Conservation (phyloP, 2,329 filamentous ascomycete species). For the Coccinonectria pachysandricola region DNA sequence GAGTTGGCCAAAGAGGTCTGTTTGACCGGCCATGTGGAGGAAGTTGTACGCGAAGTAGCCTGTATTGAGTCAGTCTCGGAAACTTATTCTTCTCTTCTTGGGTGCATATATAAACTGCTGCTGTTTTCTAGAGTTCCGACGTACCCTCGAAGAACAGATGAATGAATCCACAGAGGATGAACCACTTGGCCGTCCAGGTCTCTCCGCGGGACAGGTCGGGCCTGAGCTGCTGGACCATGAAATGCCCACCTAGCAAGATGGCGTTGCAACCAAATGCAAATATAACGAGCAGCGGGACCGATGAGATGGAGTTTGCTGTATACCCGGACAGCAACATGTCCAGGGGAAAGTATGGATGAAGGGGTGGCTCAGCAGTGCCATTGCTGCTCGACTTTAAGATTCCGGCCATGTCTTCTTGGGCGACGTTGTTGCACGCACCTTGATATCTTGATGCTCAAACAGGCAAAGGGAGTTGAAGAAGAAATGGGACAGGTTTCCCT, state of each 20-base stretch:
- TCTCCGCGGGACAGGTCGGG: constrained; percentile 45
- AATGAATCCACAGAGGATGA: constrained; percentile 54
- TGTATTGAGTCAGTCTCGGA: constrained; percentile 8
- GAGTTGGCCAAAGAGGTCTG: constrained; percentile 39
- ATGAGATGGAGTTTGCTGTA: constrained; percentile 52
- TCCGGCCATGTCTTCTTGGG: no score
- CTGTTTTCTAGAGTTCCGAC: background rate
- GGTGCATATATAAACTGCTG: background rate
- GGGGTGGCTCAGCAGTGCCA: constrained; percentile 3
- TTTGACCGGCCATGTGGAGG: constrained; percentile 27
- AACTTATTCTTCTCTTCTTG: background rate
- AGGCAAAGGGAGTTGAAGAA: no score
- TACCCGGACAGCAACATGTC: constrained; percentile 53
- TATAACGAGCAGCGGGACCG: constrained; percentile 45
- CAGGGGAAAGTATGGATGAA: constrained; percentile 63
- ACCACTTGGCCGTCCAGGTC: constrained; percentile 59
- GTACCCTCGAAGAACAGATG: constrained; percentile 33
- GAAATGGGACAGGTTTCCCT: no score
- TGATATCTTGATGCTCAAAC: no score
- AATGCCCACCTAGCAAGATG: constrained; percentile 47
- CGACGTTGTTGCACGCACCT: no score
- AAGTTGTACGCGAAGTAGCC: constrained; percentile 40
- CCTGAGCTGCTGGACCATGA: constrained; percentile 40
- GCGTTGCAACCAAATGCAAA: constrained; percentile 47
- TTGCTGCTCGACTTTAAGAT: no score